These are phyloP conservation scores for Ramalina intermedia DNA, from an alignment of 495 filamentous ascomycete species.

Conservation along the genomic window DNA sequence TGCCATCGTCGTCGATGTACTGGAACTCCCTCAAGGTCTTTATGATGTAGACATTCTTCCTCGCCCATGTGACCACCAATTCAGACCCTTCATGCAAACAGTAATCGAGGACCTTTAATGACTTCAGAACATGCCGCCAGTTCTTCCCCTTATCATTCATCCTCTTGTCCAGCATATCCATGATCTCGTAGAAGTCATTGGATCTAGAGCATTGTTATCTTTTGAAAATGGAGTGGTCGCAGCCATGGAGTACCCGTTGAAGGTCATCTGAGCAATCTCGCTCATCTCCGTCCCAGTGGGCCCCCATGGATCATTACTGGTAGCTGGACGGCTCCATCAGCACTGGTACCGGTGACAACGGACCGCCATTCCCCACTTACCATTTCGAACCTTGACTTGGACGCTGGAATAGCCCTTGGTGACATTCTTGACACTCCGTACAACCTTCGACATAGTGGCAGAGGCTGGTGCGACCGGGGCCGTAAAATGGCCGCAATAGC, in stretches of 20 bases:
- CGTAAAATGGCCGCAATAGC: too few relatives aligned
- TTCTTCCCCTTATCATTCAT: slow-evolving; percentile 99
- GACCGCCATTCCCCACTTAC: slow-evolving; percentile 34
- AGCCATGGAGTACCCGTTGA: slow-evolving; percentile 62
- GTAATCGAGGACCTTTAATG: slow-evolving; percentile 94
- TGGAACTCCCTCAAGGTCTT: slow-evolving; percentile 95
- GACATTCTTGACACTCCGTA: slow-evolving; percentile 98
- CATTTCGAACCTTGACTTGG: slow-evolving; percentile 99
- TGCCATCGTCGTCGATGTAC: slow-evolving; percentile 85
- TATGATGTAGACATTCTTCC: slow-evolving; percentile 96
- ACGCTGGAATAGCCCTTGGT: slow-evolving; percentile 96
- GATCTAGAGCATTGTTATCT: slow-evolving; percentile 39
- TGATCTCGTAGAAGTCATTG: slow-evolving; percentile 98
- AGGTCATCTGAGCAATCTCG: slow-evolving; percentile 95
- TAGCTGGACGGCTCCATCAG: slow-evolving; percentile 43
- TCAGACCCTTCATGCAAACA: slow-evolving; percentile 96
- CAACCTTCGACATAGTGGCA: slow-evolving; percentile 77
- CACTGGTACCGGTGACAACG: not conserved
- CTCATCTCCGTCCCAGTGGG: slow-evolving; percentile 97
- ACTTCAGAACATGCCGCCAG: slow-evolving; percentile 97
- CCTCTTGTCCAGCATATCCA: slow-evolving; percentile 99
- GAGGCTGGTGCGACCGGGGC: too few relatives aligned
- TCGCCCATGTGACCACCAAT: slow-evolving; percentile 92
- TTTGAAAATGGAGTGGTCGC: not conserved
- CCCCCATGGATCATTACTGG: slow-evolving; percentile 98